Conservation (phyloP, 331 rosid species). For the Rosa hybrid region DNA sequence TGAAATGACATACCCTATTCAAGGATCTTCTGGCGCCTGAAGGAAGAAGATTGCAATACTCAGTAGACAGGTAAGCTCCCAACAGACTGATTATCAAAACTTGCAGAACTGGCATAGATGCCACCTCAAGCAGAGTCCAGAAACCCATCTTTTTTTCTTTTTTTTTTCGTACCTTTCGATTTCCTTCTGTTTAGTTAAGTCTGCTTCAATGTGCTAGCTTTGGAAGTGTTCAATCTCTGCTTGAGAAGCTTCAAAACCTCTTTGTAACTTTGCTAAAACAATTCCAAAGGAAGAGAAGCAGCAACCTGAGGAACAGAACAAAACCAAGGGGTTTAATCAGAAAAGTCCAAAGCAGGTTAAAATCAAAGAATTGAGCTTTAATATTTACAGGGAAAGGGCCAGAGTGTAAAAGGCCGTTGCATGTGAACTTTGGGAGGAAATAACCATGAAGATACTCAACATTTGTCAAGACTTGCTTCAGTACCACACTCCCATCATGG, state of each 20-base stretch:
- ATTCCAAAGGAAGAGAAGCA: constrained; percentile 12
- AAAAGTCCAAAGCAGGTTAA: background rate
- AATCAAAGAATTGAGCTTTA: background rate
- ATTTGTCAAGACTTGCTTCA: constrained; percentile 10
- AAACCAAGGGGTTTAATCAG: background rate
- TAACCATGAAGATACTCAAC: constrained; percentile 26
- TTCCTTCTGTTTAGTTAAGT: background rate
- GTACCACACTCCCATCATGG: background rate
- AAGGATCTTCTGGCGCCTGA: constrained; percentile 50
- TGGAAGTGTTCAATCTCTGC: background rate
- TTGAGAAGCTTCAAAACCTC: background rate
- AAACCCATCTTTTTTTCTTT: constrained; percentile 53
- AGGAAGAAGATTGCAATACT: constrained; percentile 56
- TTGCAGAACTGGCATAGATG: constrained; percentile 76
- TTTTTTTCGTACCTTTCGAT: background rate
- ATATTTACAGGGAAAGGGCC: constrained; percentile 3
- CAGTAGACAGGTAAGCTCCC: constrained; percentile 82
- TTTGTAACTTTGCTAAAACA: background rate
- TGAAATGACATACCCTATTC: constrained; percentile 53
- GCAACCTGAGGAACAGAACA: constrained; percentile 9
- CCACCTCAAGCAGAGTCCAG: constrained; percentile 57
- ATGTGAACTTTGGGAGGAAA: constrained; percentile 16
- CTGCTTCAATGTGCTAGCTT: background rate
- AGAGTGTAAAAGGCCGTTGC: background rate
- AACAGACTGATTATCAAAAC: constrained; percentile 63